Conservation (phyloP, 257 asterid genomes). For the Verbascum thapsus region DNA sequence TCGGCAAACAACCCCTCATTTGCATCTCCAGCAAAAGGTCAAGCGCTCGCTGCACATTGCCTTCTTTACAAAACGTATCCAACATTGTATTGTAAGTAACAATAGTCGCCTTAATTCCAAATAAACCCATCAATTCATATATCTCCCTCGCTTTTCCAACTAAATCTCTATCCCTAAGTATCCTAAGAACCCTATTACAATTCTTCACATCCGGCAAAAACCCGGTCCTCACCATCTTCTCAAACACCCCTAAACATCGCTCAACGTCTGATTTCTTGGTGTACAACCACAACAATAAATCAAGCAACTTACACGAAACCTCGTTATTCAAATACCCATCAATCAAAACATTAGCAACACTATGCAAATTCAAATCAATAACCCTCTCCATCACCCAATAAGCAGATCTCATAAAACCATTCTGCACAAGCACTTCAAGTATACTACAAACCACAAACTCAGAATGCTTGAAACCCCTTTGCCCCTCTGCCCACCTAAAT, state of each 20-base stretch:
- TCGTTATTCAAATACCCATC: slow-evolving; percentile 46
- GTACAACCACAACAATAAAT: slow-evolving; percentile 57
- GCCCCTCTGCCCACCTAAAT: slow-evolving; percentile 70
- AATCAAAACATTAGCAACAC: slow-evolving; percentile 49
- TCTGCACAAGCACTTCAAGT: slow-evolving; percentile 58
- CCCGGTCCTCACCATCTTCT: slow-evolving; percentile 58
- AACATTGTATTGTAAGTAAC: slow-evolving; percentile 69
- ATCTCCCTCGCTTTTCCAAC: slow-evolving; percentile 48
- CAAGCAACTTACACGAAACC: slow-evolving; percentile 48
- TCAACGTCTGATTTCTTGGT: slow-evolving; percentile 47
- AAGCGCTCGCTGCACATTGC: slow-evolving; percentile 50
- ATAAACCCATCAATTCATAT: slow-evolving; percentile 48
- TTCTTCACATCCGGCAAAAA: slow-evolving; percentile 63
- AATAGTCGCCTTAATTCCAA: slow-evolving; percentile 52
- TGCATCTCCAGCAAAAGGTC: slow-evolving; percentile 63
- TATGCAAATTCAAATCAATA: slow-evolving; percentile 43
- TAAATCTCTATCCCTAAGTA: slow-evolving; percentile 51
- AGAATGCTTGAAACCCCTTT: slow-evolving; percentile 57
- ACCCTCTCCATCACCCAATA: slow-evolving; percentile 68
- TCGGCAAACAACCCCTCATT: slow-evolving; percentile 45
- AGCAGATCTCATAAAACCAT: slow-evolving; percentile 59
- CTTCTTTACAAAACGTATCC: slow-evolving; percentile 57
- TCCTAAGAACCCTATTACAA: slow-evolving; percentile 67
- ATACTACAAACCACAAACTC: slow-evolving; percentile 60
- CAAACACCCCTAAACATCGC: slow-evolving; percentile 48